phyloP scores from a whole-genome alignment of 305 asterid species.

The Fraxinus nigra region DNA sequence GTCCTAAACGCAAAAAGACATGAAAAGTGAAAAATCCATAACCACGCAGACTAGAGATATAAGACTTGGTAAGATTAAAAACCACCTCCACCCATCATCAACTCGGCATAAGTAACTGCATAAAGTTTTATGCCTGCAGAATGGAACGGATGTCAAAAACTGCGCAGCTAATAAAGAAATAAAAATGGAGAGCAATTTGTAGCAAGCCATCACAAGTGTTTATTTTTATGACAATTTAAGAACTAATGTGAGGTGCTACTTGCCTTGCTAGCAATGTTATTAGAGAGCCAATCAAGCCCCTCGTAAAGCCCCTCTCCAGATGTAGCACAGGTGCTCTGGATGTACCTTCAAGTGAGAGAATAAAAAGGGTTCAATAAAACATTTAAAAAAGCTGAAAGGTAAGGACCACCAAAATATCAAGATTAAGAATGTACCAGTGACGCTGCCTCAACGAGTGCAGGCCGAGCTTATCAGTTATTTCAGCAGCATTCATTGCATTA shows the following conservation, averaged over 20 bases:
- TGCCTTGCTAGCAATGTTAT: constrained; percentile 74
- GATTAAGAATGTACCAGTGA: constrained; percentile 52
- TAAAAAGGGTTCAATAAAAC: neutral
- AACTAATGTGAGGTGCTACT: constrained; percentile 8
- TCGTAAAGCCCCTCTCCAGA: constrained; percentile 77
- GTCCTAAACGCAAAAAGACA: constrained; percentile 34
- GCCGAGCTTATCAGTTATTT: constrained; percentile 82
- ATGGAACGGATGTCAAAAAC: neutral
- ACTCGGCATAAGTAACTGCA: constrained; percentile 20
- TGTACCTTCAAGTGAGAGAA: constrained; percentile 43
- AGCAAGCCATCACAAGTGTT: neutral
- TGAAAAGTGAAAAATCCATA: constrained; percentile 29
- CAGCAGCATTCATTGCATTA: constrained; percentile 90
- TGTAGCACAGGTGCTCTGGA: constrained; percentile 79
- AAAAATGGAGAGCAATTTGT: neutral
- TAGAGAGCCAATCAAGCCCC: constrained; percentile 79
- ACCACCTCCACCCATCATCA: constrained; percentile 40
- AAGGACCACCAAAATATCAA: neutral
- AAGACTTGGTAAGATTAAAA: constrained; percentile 27
- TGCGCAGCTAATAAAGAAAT: neutral
- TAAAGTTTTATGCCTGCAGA: constrained; percentile 38
- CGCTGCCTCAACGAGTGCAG: constrained; percentile 92
- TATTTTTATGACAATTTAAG: neutral
- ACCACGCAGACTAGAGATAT: constrained; percentile 45
- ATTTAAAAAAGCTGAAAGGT: neutral